These are phyloP conservation scores for Cicer cuneatum DNA, from an alignment of 306 rosid genomes.

Conservation along the genomic window DNA sequence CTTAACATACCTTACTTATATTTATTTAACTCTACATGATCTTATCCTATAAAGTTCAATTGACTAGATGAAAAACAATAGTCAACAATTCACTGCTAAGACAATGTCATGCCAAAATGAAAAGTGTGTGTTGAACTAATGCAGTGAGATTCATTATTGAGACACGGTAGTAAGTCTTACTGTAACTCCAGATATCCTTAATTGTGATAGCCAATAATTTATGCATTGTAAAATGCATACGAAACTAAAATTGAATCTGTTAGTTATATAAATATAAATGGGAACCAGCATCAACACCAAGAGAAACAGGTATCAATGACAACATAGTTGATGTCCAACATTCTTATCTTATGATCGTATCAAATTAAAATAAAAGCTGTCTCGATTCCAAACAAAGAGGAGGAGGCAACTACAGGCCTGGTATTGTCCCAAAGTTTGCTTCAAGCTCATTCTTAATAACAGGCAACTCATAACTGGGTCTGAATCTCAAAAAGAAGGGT, in stretches of 20 bases:
- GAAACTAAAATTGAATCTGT: background rate
- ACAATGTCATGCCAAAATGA: slow-evolving; percentile 33
- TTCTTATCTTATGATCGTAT: background rate
- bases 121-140: slow-evolving; percentile 15
- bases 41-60: slow-evolving; percentile 15
- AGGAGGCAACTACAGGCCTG: background rate
- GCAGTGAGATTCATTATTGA: background rate
- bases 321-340: slow-evolving; percentile 9
- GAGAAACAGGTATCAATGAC: background rate
- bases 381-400: slow-evolving; percentile 15
- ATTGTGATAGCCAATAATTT: slow-evolving; percentile 5
- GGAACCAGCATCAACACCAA: background rate
- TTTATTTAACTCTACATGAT: slow-evolving; percentile 8
- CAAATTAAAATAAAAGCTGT: background rate
- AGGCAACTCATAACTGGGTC: background rate
- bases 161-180: slow-evolving; percentile 2
- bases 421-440: slow-evolving; percentile 14
- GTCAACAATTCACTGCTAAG: slow-evolving; percentile 10
- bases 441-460: slow-evolving; percentile 23
- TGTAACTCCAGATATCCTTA: slow-evolving; percentile 26
- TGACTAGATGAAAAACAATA: background rate
- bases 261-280: background rate
- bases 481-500: background rate
- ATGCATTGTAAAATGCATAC: background rate
- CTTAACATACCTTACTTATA: slow-evolving; percentile 6